phyloP scores from a whole-genome alignment of 2,329 filamentous ascomycete genomes.

The Pseudodiploospora longispora region DNA sequence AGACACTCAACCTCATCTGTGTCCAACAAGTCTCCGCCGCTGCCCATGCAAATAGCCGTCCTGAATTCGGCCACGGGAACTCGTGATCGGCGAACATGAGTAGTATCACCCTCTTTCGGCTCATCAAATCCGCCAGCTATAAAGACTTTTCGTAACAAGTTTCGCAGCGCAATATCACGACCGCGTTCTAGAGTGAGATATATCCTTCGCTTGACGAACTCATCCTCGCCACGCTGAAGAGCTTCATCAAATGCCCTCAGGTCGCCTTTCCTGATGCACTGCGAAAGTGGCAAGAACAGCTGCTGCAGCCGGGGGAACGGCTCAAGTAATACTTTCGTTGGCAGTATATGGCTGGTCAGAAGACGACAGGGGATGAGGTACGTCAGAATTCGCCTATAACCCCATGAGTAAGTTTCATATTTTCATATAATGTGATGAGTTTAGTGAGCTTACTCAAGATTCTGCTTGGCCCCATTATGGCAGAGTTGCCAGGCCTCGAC shows the following conservation, averaged over 20 bases:
- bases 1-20: slow-evolving; percentile 92
- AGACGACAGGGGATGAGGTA: slow-evolving; percentile 93
- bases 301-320: slow-evolving; percentile 68
- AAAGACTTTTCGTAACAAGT: slow-evolving; percentile 87
- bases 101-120: slow-evolving; percentile 57
- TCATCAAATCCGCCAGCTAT: slow-evolving; percentile 76
- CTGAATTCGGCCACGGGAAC: slow-evolving; percentile 78
- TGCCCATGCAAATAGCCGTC: slow-evolving; percentile 71
- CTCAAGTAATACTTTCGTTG: slow-evolving; percentile 60
- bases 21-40: slow-evolving; percentile 59
- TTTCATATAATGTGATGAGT: neutral
- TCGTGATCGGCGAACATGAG: slow-evolving; percentile 62
- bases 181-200: slow-evolving; percentile 91
- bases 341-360: slow-evolving; percentile 78
- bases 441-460: slow-evolving; percentile 62
- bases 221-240: slow-evolving; percentile 73
- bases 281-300: slow-evolving; percentile 70
- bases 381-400: slow-evolving; percentile 72
- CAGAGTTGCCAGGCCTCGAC: slow-evolving; percentile 77
- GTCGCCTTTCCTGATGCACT: slow-evolving; percentile 75
- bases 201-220: slow-evolving; percentile 86
- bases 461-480: slow-evolving; percentile 61
- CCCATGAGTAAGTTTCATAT: slow-evolving; percentile 15
- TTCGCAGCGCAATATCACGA: slow-evolving; percentile 84
- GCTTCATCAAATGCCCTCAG: slow-evolving; percentile 78